Evolutionary conservation across 2,329 filamentous ascomycete species (phyloP).

Genomic region (Furcasterigmium furcatum): DNA sequence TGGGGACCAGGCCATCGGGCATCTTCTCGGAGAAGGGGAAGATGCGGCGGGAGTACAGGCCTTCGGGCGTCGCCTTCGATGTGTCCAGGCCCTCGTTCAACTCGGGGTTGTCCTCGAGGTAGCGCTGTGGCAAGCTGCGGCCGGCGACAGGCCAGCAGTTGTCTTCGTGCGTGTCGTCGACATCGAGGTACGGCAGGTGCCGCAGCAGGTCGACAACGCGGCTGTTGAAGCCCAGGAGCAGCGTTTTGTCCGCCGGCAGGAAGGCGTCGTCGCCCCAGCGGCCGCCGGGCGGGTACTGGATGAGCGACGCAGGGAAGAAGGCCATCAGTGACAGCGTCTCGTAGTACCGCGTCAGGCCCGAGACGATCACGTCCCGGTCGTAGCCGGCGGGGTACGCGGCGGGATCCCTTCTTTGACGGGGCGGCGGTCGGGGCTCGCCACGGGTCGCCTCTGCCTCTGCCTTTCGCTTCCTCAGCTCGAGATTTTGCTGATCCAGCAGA

Average conservation of each 20-base stretch:
- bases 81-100: not conserved
- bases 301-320: conserved; percentile 3
- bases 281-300: conserved; percentile 1
- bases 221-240: conserved; percentile 1
- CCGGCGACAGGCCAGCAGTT: conserved; percentile 1
- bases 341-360: conserved; percentile 1
- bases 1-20: conserved; percentile 1
- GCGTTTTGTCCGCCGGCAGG: conserved; percentile 1
- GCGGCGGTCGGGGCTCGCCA: not conserved
- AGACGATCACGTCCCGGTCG: not conserved
- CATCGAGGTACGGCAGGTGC: not conserved
- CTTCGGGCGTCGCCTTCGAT: not conserved
- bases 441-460: not conserved
- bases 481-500: not conserved
- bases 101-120: not conserved
- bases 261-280: conserved; percentile 1
- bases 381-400: not conserved
- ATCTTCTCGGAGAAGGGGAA: conserved; percentile 2
- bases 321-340: conserved; percentile 2
- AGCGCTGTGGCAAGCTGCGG: conserved; percentile 1
- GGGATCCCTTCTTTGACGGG: not conserved
- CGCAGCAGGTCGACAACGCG: not conserved
- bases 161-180: conserved; percentile 2
- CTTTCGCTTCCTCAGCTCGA: conserved; percentile 1
- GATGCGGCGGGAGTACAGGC: not conserved